These are phyloP conservation scores for Phytomonas francai DNA, from an alignment of 208 protist species.

Conservation along the genomic window DNA sequence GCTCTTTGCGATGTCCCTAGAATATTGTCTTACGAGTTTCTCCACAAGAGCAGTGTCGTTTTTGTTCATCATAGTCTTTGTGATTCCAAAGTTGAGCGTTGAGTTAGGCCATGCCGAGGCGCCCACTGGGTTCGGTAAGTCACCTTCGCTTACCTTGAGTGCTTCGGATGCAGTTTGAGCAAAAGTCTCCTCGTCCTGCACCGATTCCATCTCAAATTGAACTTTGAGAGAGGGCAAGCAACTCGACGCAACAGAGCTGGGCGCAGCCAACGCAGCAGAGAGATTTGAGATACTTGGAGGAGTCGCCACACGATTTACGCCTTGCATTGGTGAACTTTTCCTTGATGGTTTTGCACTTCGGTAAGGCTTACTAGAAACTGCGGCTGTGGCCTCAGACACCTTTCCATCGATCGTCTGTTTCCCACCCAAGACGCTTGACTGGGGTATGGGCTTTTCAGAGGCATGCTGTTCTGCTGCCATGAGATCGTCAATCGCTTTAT, in stretches of 20 bases:
- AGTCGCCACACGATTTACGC: neutral
- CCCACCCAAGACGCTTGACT: too few relatives aligned
- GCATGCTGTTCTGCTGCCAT: neutral
- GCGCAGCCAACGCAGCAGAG: neutral
- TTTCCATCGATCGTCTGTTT: neutral
- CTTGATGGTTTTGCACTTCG: neutral
- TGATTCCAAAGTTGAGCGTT: neutral
- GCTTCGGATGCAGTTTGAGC: too few relatives aligned
- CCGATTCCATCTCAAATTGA: too few relatives aligned
- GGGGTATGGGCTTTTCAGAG: too few relatives aligned
- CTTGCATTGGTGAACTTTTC: neutral
- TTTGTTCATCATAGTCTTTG: neutral
- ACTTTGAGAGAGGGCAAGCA: neutral
- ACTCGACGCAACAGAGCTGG: neutral
- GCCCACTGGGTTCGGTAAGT: neutral
- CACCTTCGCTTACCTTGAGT: too few relatives aligned
- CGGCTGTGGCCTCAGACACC: neutral
- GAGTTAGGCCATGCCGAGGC: neutral
- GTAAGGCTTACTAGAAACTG: neutral
- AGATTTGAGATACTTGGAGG: neutral
- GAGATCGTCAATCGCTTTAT: neutral
- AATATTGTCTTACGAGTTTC: neutral
- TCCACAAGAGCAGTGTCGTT: neutral
- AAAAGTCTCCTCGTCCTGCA: too few relatives aligned
- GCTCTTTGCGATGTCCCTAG: neutral